Evolutionary conservation across 805 yeast genomes (phyloP).

Genomic region (Torulaspora maleeae): DNA sequence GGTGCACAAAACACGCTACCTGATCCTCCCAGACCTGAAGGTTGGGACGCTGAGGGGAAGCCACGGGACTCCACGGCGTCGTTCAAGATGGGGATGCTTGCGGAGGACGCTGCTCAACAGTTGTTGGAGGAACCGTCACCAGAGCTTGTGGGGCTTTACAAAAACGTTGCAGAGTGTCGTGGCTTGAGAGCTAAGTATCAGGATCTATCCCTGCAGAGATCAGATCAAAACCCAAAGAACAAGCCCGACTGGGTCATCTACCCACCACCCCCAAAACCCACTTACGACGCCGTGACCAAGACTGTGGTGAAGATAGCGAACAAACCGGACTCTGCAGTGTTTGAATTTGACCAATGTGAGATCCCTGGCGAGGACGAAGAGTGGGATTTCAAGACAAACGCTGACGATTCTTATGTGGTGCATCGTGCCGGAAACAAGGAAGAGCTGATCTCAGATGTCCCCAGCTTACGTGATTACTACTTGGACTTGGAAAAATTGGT

Average conservation of each 20-base stretch:
- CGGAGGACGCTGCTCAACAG: slow-evolving; percentile 47
- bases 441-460: slow-evolving; percentile 52
- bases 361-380: slow-evolving; percentile 42
- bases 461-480: slow-evolving; percentile 82
- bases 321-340: slow-evolving; percentile 41
- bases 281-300: slow-evolving; percentile 62
- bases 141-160: slow-evolving; percentile 60
- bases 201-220: slow-evolving; percentile 63
- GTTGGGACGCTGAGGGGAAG: slow-evolving; percentile 6
- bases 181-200: slow-evolving; percentile 74
- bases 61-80: slow-evolving; percentile 17
- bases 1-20: slow-evolving; percentile 29
- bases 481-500: slow-evolving; percentile 71
- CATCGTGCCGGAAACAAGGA: slow-evolving; percentile 35
- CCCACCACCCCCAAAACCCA: slow-evolving; percentile 92
- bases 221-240: slow-evolving; percentile 82
- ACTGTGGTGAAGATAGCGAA: slow-evolving; percentile 43
- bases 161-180: slow-evolving; percentile 61
- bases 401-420: slow-evolving; percentile 68
- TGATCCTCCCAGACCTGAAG: slow-evolving; percentile 16
- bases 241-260: slow-evolving; percentile 67
- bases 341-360: slow-evolving; percentile 40
- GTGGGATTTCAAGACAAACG: slow-evolving; percentile 56
- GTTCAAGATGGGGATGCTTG: slow-evolving; percentile 44
- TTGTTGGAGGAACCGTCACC: slow-evolving; percentile 58